Evolutionary conservation across 2,329 filamentous ascomycete species (phyloP).

Genomic region (Pseudocercospora musae): DNA sequence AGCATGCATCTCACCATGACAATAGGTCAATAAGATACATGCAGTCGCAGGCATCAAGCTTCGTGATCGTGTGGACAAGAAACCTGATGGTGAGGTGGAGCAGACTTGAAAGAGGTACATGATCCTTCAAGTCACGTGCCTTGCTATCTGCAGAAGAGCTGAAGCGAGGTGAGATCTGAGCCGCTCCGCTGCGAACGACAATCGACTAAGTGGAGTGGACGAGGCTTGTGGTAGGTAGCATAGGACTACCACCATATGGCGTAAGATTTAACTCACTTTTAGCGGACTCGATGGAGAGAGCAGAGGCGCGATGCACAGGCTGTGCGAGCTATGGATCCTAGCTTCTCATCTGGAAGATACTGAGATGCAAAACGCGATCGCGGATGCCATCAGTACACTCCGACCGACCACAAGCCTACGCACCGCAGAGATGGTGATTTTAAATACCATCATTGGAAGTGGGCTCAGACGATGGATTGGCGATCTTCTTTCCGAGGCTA

Average conservation of each 20-base stretch:
- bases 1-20: slow-evolving; percentile 6
- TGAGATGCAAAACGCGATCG: not conserved
- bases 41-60: not conserved
- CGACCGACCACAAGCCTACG: not conserved
- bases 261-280: not conserved
- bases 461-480: not conserved
- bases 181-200: not conserved
- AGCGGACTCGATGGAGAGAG: not conserved
- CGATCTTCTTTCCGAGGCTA: not conserved
- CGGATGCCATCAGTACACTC: not conserved
- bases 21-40: slow-evolving; percentile 16
- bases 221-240: not conserved
- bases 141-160: not conserved
- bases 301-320: not conserved
- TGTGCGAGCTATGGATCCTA: not conserved
- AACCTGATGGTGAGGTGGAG: not conserved
- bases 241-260: not conserved
- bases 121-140: not conserved
- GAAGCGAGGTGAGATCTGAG: not conserved
- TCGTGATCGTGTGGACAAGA: not conserved
- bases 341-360: not conserved
- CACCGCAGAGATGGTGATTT: not conserved
- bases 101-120: not conserved
- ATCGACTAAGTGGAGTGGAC: not conserved
- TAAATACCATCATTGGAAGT: not conserved